Conservation (phyloP, 306 rosid species). For the Rosa rugosa region DNA sequence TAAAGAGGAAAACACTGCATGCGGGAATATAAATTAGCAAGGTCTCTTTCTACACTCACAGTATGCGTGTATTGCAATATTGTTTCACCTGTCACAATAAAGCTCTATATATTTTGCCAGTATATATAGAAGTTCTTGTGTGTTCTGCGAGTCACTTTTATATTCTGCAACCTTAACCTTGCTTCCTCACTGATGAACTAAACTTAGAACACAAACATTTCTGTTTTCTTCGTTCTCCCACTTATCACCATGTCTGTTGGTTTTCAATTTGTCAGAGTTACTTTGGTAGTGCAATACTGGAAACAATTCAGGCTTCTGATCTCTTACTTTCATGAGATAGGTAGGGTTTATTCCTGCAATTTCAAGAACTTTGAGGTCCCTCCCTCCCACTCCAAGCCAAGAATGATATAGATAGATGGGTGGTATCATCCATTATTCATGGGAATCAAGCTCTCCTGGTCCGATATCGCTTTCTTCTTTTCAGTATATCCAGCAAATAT, state of each 20-base stretch:
- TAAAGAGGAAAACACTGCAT: slow-evolving; percentile 63
- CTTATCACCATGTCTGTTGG: neutral
- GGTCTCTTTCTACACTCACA: slow-evolving; percentile 27
- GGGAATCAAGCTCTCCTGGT: slow-evolving; percentile 84
- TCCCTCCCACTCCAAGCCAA: neutral
- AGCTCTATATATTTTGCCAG: slow-evolving; percentile 3
- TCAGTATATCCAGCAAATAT: neutral
- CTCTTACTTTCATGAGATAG: slow-evolving; percentile 1
- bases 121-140: neutral
- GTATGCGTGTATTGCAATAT: slow-evolving; percentile 56
- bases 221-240: neutral
- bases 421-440: slow-evolving; percentile 10
- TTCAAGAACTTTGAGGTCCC: slow-evolving; percentile 6
- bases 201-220: neutral
- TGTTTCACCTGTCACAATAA: slow-evolving; percentile 19
- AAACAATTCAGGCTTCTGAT: neutral
- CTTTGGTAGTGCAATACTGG: neutral
- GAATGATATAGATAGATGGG: neutral
- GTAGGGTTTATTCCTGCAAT: neutral
- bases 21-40: slow-evolving; percentile 69
- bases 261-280: neutral
- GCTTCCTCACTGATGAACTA: neutral
- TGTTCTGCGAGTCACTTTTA: neutral
- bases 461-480: slow-evolving; percentile 37
- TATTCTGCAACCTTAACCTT: neutral